Conservation (phyloP, 2,329 filamentous ascomycete genomes). For the Aciculosporium take region DNA sequence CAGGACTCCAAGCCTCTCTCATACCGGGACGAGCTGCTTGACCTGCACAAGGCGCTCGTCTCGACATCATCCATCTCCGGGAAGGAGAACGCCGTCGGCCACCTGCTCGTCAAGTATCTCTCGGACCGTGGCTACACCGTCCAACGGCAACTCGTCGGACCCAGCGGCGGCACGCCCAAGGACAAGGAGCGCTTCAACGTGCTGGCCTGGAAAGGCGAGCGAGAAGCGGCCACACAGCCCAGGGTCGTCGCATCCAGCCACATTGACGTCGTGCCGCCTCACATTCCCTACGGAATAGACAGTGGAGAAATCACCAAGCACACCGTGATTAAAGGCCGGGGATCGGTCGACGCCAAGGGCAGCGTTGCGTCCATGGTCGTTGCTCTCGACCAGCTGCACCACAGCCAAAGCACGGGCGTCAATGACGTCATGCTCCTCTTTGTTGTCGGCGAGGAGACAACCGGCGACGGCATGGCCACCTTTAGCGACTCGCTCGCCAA, state of each 20-base stretch:
- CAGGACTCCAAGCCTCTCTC: slow-evolving; percentile 11
- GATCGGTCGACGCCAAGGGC: slow-evolving; percentile 58
- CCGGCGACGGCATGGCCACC: slow-evolving; percentile 63
- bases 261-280: slow-evolving; percentile 66
- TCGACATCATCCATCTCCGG: slow-evolving; percentile 57
- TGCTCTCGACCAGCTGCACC: slow-evolving; percentile 45
- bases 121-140: slow-evolving; percentile 29
- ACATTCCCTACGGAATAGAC: slow-evolving; percentile 51
- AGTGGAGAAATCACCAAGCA: slow-evolving; percentile 28
- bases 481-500: slow-evolving; percentile 28
- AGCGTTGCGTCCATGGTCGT: slow-evolving; percentile 60
- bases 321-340: slow-evolving; percentile 53
- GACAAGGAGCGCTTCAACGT: slow-evolving; percentile 49
- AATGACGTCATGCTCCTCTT: slow-evolving; percentile 47
- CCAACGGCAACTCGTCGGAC: slow-evolving; percentile 26
- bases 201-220: slow-evolving; percentile 46
- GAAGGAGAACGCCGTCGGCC: slow-evolving; percentile 53
- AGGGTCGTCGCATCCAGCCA: slow-evolving; percentile 61
- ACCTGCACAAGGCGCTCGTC: slow-evolving; percentile 62
- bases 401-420: slow-evolving; percentile 22
- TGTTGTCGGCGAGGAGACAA: slow-evolving; percentile 71
- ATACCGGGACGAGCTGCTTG: slow-evolving; percentile 42
- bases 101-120: slow-evolving; percentile 56
- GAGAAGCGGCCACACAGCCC: slow-evolving; percentile 30
- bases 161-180: slow-evolving; percentile 16